Conservation (phyloP, 371 early-diverging fungal genomes). For the Rhizopus sp. region DNA sequence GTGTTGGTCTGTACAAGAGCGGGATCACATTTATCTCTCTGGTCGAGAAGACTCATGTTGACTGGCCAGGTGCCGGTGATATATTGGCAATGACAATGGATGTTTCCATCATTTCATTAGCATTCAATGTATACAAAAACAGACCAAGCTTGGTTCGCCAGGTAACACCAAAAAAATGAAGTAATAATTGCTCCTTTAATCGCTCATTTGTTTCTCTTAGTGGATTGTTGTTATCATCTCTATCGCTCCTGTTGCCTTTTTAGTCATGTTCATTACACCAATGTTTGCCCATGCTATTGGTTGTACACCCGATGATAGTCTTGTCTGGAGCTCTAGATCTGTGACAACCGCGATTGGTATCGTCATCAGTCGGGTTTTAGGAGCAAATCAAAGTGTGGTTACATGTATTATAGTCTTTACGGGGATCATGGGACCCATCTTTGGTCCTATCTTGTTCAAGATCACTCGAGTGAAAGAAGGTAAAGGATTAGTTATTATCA, state of each 20-base stretch:
- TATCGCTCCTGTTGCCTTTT: constrained; percentile 21
- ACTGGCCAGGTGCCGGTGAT: constrained; percentile 42
- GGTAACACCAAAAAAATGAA: constrained; percentile 12
- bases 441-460: constrained; percentile 23
- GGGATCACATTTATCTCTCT: constrained; percentile 20
- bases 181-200: neutral
- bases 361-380: constrained; percentile 27
- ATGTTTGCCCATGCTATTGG: constrained; percentile 35
- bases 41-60: constrained; percentile 21
- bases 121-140: constrained; percentile 31
- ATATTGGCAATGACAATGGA: constrained; percentile 31
- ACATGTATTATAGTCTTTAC: constrained; percentile 33
- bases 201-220: constrained; percentile 6
- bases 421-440: constrained; percentile 31
- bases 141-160: constrained; percentile 18
- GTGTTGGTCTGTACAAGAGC: constrained; percentile 16
- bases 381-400: constrained; percentile 29
- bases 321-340: constrained; percentile 30
- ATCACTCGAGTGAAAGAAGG: constrained; percentile 29
- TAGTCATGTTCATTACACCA: constrained; percentile 36
- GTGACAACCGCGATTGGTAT: constrained; percentile 44
- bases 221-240: constrained; percentile 22
- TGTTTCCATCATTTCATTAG: constrained; percentile 33
- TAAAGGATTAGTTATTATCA: constrained; percentile 1
- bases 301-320: constrained; percentile 20